phyloP scores from a whole-genome alignment of 176 grass and related monocot genomes.

The Pharus latifolius region DNA sequence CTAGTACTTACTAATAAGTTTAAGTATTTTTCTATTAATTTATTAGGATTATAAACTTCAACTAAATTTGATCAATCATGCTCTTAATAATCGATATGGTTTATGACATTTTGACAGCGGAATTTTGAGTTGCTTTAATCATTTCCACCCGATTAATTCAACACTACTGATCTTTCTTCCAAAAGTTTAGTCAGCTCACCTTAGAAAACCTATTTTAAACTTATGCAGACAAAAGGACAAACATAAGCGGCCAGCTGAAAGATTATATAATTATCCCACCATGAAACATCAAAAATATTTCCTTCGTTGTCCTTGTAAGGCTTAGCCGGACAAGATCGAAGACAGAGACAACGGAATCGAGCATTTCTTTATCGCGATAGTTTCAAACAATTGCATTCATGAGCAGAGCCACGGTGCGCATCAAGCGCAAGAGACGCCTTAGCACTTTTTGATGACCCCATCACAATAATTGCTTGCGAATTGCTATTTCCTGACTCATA shows the following conservation, averaged over 20 bases:
- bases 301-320: neutral
- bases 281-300: neutral
- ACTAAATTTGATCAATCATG: too few relatives aligned
- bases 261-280: slow-evolving; percentile 3
- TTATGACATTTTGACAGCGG: too few relatives aligned
- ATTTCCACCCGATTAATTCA: too few relatives aligned
- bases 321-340: slow-evolving; percentile 20
- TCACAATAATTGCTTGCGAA: neutral
- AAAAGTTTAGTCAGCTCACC: neutral
- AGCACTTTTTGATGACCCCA: slow-evolving; percentile 8
- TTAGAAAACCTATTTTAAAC: slow-evolving; percentile 6
- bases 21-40: too few relatives aligned
- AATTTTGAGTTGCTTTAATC: too few relatives aligned
- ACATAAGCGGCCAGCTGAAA: slow-evolving; percentile 15
- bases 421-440: slow-evolving; percentile 15
- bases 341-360: neutral
- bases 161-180: neutral
- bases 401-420: neutral
- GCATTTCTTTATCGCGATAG: slow-evolving; percentile 12
- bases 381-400: neutral
- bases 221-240: neutral
- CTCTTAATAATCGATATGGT: too few relatives aligned
- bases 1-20: too few relatives aligned
- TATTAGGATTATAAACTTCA: too few relatives aligned
- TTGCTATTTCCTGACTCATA: neutral